These are phyloP conservation scores for Candida nitratophila DNA, from an alignment of 805 yeast genomes.

Conservation along the genomic window DNA sequence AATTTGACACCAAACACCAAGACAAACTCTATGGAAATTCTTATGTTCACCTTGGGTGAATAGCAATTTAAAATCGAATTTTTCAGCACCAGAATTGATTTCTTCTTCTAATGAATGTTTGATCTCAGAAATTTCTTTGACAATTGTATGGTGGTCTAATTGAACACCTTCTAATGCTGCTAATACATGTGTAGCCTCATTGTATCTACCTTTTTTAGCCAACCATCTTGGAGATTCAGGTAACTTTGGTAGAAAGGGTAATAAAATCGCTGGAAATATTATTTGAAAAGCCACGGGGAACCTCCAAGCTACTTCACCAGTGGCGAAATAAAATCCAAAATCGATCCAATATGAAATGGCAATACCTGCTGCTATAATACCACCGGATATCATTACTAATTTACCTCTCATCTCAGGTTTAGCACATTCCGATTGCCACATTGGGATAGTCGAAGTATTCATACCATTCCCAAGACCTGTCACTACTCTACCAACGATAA, in stretches of 20 bases:
- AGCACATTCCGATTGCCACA: conserved; percentile 30
- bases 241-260: conserved; percentile 10
- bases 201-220: conserved; percentile 29
- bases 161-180: conserved; percentile 30
- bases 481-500: conserved; percentile 26
- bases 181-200: conserved; percentile 36
- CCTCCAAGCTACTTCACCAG: conserved; percentile 22
- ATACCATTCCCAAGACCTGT: conserved; percentile 32
- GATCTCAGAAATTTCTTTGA: conserved; percentile 14
- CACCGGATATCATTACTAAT: conserved; percentile 24
- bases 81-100: conserved; percentile 14
- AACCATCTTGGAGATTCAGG: conserved; percentile 43
- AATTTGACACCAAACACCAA: conserved; percentile 37
- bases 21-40: conserved; percentile 40
- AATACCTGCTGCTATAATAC: conserved; percentile 20
- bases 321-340: conserved; percentile 27
- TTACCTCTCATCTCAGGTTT: conserved; percentile 24
- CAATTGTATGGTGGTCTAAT: conserved; percentile 8
- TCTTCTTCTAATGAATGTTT: conserved; percentile 14
- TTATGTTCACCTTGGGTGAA: conserved; percentile 35
- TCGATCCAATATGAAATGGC: conserved; percentile 30
- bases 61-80: conserved; percentile 21
- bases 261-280: conserved; percentile 11
- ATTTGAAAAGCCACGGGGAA: conserved; percentile 30
- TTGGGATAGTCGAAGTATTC: conserved; percentile 28